Conservation (phyloP, 306 rosid species). For the Casuarina cunninghamiana region DNA sequence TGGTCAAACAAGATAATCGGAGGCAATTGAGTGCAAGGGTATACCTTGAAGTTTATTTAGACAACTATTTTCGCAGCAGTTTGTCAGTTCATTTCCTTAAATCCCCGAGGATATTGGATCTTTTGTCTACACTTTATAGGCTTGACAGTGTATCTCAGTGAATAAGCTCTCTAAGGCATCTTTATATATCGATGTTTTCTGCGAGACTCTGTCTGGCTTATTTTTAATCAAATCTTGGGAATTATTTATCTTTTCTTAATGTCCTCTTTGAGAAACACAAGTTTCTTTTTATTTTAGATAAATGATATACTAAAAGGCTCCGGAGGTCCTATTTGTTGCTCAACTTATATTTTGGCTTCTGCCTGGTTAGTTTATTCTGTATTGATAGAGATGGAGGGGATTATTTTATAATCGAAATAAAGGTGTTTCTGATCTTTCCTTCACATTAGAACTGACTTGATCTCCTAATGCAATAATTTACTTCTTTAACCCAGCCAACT, state of each 20-base stretch:
- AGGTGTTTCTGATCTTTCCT: not conserved
- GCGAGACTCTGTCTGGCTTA: not conserved
- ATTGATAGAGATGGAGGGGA: constrained; percentile 1
- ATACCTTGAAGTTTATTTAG: constrained; percentile 36
- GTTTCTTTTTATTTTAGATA: not conserved
- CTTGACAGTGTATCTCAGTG: constrained; percentile 5
- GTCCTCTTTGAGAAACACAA: not conserved
- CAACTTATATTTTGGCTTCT: constrained; percentile 1
- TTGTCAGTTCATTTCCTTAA: constrained; percentile 7
- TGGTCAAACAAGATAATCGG: constrained; percentile 79
- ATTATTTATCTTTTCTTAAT: not conserved
- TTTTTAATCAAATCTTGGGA: not conserved
- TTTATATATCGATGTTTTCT: constrained; percentile 4
- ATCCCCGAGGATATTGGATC: constrained; percentile 3
- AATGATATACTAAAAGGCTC: not conserved
- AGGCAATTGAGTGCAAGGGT: constrained; percentile 82
- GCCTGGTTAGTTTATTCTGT: not conserved
- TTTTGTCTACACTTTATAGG: not conserved
- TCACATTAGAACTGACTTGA: constrained; percentile 5
- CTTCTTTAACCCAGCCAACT: constrained; percentile 19
- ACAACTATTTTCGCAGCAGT: constrained; percentile 23
- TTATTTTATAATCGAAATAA: constrained; percentile 15
- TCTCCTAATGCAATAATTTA: constrained; percentile 22
- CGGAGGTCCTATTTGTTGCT: constrained; percentile 4
- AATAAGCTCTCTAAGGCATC: not conserved